Percentiles rank a stretch among this genome's conserved stretches.
Evolutionary conservation across 345 rosid genomes (phyloP).

Genomic region (Populus deltoides): DNA sequence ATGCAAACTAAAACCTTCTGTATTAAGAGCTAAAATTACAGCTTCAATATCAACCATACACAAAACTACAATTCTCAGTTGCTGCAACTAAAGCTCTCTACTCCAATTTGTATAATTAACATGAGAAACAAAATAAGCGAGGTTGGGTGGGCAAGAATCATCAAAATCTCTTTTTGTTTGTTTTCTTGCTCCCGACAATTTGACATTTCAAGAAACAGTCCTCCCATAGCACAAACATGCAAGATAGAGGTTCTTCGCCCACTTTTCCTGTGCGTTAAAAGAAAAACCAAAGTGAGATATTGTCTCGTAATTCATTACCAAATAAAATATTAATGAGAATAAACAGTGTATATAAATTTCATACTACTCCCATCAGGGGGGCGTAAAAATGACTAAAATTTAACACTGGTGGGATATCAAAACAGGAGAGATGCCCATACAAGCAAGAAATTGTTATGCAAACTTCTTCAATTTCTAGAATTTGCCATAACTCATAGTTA

Average conservation of each 20-base stretch:
- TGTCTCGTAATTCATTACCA: neutral
- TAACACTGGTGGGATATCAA: neutral
- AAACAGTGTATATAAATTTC: neutral
- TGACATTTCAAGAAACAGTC: constrained; percentile 32
- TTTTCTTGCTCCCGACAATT: neutral
- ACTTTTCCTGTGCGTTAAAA: constrained; percentile 31
- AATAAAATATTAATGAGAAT: neutral
- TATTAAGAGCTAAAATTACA: constrained; percentile 7
- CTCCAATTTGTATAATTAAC: constrained; percentile 18
- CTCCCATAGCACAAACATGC: constrained; percentile 39
- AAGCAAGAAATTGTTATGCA: neutral
- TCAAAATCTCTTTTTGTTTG: neutral
- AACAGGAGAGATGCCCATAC: neutral
- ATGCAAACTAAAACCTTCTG: neutral
- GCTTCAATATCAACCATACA: neutral
- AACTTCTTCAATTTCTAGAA: neutral
- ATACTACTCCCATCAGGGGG: neutral
- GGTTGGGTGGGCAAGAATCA: neutral
- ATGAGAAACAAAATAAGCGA: neutral
- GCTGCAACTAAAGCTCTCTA: constrained; percentile 5
- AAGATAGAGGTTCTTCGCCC: constrained; percentile 41
- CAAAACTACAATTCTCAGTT: neutral
- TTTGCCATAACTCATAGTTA: neutral
- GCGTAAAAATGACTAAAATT: neutral
- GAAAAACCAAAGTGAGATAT: no score